Evolutionary conservation across 768 basidiomycete genomes (phyloP).

Genomic region (Hemileccinum rubropunctum): DNA sequence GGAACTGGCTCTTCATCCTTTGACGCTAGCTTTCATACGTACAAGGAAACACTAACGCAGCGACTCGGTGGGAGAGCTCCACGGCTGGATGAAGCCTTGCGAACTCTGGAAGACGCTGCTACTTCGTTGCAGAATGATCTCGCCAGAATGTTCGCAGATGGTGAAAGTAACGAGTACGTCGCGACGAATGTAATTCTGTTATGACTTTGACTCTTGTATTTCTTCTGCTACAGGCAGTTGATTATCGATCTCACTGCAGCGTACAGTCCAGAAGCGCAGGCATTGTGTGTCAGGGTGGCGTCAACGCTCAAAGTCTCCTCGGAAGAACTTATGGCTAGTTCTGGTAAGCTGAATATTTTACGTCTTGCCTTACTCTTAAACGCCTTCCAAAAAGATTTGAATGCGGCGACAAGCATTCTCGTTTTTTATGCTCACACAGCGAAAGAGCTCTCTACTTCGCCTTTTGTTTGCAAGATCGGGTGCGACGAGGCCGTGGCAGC

Average conservation of each 20-base stretch:
- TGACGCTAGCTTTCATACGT: conserved; percentile 56
- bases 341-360: conserved; percentile 31
- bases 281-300: conserved; percentile 42
- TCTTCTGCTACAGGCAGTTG: conserved; percentile 36
- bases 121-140: conserved; percentile 60
- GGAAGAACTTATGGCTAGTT: conserved; percentile 28
- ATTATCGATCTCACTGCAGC: conserved; percentile 39
- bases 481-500: conserved; percentile 35
- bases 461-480: conserved; percentile 44
- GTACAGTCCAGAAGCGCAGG: conserved; percentile 52
- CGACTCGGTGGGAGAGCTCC: conserved; percentile 67
- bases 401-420: conserved; percentile 29
- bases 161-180: conserved; percentile 45
- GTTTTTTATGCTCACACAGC: conserved; percentile 51
- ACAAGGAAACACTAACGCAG: conserved; percentile 55
- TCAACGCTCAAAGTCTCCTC: conserved; percentile 39
- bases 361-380: conserved; percentile 1
- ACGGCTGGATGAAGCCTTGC: conserved; percentile 55
- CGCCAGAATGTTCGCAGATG: conserved; percentile 38
- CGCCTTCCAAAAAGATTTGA: conserved; percentile 4
- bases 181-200: neutral
- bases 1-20: conserved; percentile 32
- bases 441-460: conserved; percentile 43
- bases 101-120: conserved; percentile 58
- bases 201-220: neutral